Evolutionary conservation across 768 basidiomycete species (phyloP).

Genomic region (Rickenella mellea): DNA sequence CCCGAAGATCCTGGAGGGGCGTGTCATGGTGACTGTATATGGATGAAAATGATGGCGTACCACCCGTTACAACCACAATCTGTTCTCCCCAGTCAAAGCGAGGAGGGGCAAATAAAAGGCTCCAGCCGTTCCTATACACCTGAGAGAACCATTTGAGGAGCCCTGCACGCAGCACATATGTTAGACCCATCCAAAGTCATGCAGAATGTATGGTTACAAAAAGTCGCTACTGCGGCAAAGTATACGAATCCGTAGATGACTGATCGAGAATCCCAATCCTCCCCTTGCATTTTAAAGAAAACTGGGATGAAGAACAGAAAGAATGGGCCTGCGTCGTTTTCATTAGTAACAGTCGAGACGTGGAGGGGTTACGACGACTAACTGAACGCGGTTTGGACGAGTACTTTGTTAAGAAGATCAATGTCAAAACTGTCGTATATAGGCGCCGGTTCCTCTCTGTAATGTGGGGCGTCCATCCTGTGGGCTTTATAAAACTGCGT

Average conservation of each 20-base stretch:
- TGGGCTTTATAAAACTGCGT: not conserved
- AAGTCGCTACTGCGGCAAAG: slow-evolving; percentile 45
- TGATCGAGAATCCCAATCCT: slow-evolving; percentile 35
- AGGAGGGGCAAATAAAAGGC: slow-evolving; percentile 46
- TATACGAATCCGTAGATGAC: slow-evolving; percentile 47
- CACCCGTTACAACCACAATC: slow-evolving; percentile 86
- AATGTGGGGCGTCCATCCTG: not conserved
- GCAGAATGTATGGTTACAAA: slow-evolving; percentile 44
- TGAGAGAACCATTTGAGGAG: slow-evolving; percentile 59
- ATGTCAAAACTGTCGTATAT: slow-evolving; percentile 67
- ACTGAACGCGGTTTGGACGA: slow-evolving; percentile 76
- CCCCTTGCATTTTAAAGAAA: slow-evolving; percentile 66
- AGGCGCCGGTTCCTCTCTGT: slow-evolving; percentile 22
- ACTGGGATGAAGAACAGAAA: slow-evolving; percentile 75
- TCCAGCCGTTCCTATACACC: slow-evolving; percentile 68
- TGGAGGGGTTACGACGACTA: slow-evolving; percentile 19
- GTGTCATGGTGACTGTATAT: not conserved
- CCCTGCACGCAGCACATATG: slow-evolving; percentile 34
- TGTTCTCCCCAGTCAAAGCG: slow-evolving; percentile 81
- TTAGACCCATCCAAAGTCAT: not conserved
- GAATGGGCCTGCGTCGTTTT: slow-evolving; percentile 54
- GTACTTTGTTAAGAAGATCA: slow-evolving; percentile 71
- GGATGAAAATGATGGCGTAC: slow-evolving; percentile 28
- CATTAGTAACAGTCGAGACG: not conserved
- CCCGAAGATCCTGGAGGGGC: slow-evolving; percentile 65